A percentile compares a stretch with the other conserved stretches of the same genome.
phyloP scores from a whole-genome alignment of 768 basidiomycete genomes.

The Leccinum incarnatum region DNA sequence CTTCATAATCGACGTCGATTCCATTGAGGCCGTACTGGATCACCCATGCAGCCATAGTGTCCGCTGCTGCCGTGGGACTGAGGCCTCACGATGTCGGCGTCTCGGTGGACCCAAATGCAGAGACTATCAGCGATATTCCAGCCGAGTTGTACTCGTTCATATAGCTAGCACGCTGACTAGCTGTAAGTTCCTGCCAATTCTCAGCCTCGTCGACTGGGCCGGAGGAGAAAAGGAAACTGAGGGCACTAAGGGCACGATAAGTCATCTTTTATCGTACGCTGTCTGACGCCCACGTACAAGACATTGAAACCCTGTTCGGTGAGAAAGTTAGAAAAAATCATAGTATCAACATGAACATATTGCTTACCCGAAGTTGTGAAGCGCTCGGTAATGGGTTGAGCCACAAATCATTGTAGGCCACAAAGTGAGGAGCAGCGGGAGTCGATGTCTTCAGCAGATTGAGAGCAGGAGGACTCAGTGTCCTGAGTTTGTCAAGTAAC shows the following conservation, averaged over 20 bases:
- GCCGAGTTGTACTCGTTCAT: constrained; percentile 49
- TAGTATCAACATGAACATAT: neutral
- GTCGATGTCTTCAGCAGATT: constrained; percentile 16
- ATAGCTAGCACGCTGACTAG: constrained; percentile 38
- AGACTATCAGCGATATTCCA: constrained; percentile 58
- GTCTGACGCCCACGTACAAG: constrained; percentile 23
- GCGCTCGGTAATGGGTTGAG: constrained; percentile 44
- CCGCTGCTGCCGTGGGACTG: constrained; percentile 38
- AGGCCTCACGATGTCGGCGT: constrained; percentile 41
- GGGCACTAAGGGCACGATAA: constrained; percentile 24
- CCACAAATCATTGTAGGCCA: constrained; percentile 41
- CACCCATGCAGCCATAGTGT: constrained; percentile 47
- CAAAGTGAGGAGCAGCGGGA: constrained; percentile 49
- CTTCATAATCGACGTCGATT: constrained; percentile 56
- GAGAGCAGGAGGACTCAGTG: constrained; percentile 24
- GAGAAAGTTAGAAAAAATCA: neutral
- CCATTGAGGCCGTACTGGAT: constrained; percentile 47
- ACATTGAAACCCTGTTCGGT: constrained; percentile 33
- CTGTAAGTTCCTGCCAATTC: constrained; percentile 42
- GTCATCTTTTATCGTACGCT: neutral
- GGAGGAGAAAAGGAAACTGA: constrained; percentile 41
- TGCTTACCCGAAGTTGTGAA: constrained; percentile 41
- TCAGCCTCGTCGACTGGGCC: constrained; percentile 46
- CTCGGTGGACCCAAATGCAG: constrained; percentile 47
- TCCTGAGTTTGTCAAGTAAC: constrained; percentile 19